Evolutionary conservation across 768 basidiomycete genomes (phyloP), one percentile per base, ranked within the genome.

Genomic region (Auriscalpium vulgare): DNA sequence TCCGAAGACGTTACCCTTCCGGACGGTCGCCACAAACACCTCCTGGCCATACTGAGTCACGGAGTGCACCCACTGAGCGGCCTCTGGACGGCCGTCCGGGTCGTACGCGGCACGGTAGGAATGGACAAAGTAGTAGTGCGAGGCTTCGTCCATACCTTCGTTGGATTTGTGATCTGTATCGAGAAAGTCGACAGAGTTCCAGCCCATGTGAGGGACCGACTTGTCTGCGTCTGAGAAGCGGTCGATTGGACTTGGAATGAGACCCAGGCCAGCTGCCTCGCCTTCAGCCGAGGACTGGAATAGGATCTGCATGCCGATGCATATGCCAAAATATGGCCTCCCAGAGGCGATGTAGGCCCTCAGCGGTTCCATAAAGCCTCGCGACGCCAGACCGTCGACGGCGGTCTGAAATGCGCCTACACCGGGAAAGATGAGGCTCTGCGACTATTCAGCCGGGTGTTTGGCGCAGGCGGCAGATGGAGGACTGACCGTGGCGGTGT

Each of bases 241-340:
- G 54, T 82, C 79, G 63, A 97, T 90, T n/a, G 78, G 75, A 62
- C 75, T 84, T n/a, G 91, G 88, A 59, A 99, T 85, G 61, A 92
- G 70, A 16, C 84, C 89, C 19, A 98, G 78, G n/a, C 95, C 95
- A n/a, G 65, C 69, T 29, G 74, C 72, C 17, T 68, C 65, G 14
- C 82, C 78, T 74, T 99, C 97, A 58, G 81, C 73, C 14, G 95
- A 97, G 13, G 88, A 84, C 56, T 80, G 74, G 73, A 93, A 98
- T 59, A 99, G 88, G 56, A 97, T 83, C 71, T 99, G 97, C 85
- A 99, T 87, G 64, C 97, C 97, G 66, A 99, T 91, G 74, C 97
- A 99, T 75, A 99, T 98, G 40, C 92, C 92, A 71, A 97, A 91
- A 72, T 97, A 99, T 2, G 95, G 97, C 63, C 79, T 82, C 23